Percentiles rank a stretch among this genome's conserved stretches.
These are phyloP conservation scores for Kwoniella newhampshirensis DNA, from an alignment of 768 basidiomycete genomes.

Conservation along the genomic window DNA sequence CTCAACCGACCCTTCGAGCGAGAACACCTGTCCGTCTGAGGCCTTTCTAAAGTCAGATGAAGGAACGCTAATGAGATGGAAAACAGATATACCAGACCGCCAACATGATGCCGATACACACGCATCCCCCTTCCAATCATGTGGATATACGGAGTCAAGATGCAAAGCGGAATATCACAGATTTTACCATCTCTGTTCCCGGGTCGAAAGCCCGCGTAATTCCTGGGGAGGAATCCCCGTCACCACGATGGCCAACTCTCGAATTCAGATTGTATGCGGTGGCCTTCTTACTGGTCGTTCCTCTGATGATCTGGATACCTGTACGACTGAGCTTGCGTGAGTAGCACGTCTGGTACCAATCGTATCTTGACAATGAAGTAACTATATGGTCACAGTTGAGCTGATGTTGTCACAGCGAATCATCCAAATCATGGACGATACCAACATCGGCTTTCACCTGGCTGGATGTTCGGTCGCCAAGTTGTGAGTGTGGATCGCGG, in stretches of 20 bases:
- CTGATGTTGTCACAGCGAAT: slow-evolving; percentile 56
- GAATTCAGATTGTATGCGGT: slow-evolving; percentile 80
- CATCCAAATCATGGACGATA: slow-evolving; percentile 74
- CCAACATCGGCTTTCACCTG: slow-evolving; percentile 61
- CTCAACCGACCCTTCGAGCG: too few species aligned
- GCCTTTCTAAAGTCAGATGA: too few species aligned
- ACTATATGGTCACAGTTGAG: not conserved
- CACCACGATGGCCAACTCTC: slow-evolving; percentile 70
- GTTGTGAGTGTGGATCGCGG: slow-evolving; percentile 62
- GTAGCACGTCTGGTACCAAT: slow-evolving; percentile 54
- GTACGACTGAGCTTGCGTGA: slow-evolving; percentile 70
- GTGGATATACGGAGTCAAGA: too few species aligned
- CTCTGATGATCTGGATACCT: slow-evolving; percentile 75
- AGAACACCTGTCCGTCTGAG: too few species aligned
- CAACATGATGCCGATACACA: too few species aligned
- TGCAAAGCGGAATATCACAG: slow-evolving; percentile 14
- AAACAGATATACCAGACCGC: too few species aligned
- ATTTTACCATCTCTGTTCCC: slow-evolving; percentile 29
- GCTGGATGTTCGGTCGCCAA: slow-evolving; percentile 78
- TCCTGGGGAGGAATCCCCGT: not conserved
- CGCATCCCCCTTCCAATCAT: too few species aligned
- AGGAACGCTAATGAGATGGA: too few species aligned
- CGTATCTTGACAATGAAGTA: not conserved
- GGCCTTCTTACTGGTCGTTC: slow-evolving; percentile 63
- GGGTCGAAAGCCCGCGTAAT: not conserved